Evolutionary conservation across 2,329 filamentous ascomycete genomes (phyloP).

Genomic region (Sordariomycetes sp.): DNA sequence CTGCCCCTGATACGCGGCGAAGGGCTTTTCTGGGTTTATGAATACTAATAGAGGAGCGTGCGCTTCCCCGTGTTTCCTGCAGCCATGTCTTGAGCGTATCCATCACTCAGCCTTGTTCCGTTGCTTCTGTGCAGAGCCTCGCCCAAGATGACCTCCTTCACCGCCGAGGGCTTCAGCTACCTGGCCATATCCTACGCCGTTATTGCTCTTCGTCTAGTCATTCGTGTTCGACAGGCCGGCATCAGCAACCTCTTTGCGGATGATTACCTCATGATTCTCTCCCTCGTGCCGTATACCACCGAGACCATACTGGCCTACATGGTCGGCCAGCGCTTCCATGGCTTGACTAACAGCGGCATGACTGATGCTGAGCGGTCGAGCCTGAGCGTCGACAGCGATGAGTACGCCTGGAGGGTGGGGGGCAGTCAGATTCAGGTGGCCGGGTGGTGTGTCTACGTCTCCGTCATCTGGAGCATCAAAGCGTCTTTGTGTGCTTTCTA

Average conservation of each 20-base stretch:
- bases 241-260: conserved; percentile 1
- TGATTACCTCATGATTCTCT: conserved; percentile 4
- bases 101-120: no score
- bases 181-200: conserved; percentile 1
- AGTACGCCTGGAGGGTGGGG: conserved; percentile 29
- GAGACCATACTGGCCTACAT: conserved; percentile 39
- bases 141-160: not conserved
- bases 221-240: not conserved
- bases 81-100: no score
- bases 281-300: conserved; percentile 33
- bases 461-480: conserved; percentile 43
- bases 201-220: not conserved
- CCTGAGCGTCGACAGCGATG: conserved; percentile 28
- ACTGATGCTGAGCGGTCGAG: conserved; percentile 32
- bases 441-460: conserved; percentile 39
- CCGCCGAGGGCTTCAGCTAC: conserved; percentile 4
- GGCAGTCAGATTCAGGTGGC: conserved; percentile 45
- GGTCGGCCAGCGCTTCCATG: conserved; percentile 31
- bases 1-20: no score
- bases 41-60: no score
- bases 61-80: no score
- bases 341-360: conserved; percentile 45
- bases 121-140: no score
- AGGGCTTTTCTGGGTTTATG: no score
- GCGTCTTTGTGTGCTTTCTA: conserved; percentile 46